Evolutionary conservation across 805 yeast genomes (phyloP), one percentile per base, ranked within the genome.

Genomic region (Jamesozyma lodderae): DNA sequence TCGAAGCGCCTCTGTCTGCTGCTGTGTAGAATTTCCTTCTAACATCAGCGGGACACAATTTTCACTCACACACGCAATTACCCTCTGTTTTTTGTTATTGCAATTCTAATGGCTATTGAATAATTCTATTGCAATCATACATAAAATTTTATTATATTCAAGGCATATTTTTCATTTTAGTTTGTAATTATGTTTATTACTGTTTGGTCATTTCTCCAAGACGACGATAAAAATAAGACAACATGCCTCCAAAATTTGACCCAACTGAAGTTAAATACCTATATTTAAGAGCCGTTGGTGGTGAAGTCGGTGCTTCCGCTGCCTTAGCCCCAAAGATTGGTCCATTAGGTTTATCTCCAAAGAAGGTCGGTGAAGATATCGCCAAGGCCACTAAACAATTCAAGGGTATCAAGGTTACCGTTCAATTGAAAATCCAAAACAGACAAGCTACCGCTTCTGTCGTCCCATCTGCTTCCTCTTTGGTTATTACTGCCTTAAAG

Each of bases 301-400:
- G 99, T 80, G 99, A 92, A 80, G 94, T 92, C 64, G 98, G 97
- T 77, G 95, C 97, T 66, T 87, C 98, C 51, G 85, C 98, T 57
- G 96, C 99, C 58, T 83, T 92, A 66, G 98, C 98, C 62, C 98
- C 99, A 70, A 92, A 92, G 90, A 92, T 92, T 68, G 99, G 99
- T 86, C 99, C 99, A 62, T 86, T 92, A 69, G 99, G 99, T 87
- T 78, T 92, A 63, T 88, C 96, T 51, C 96, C 98, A 78, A 92
- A 90, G 94, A 90, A 92, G 81, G 96, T 92, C 68, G 99, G 99
- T 88, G 99, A 92, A 75, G 98, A 92, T 70, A 92, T 92, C 64
- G 98, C 98, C 70, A 92, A 92, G 82, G 98, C 98, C 70, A 92
- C 99, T 76, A 82, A 85, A 76, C 79, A 81, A 68, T 92, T 79